phyloP scores from a whole-genome alignment of 139 green algal genomes.

The Auxenochlorella protothecoides region DNA sequence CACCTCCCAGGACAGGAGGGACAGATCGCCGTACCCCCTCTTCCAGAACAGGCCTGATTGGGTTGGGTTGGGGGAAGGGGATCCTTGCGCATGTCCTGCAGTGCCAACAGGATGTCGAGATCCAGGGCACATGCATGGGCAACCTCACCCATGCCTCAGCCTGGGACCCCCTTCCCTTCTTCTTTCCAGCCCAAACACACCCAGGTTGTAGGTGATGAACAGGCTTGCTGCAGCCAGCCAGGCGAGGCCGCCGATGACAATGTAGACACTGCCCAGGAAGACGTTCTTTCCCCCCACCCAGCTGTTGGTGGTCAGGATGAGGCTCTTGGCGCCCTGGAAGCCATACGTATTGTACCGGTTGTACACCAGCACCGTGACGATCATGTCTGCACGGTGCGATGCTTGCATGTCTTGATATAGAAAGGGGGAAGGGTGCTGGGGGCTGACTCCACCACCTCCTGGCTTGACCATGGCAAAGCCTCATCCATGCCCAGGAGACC shows the following conservation, averaged over 20 bases:
- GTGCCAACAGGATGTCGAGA: too few species aligned
- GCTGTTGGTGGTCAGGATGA: conserved; percentile 48
- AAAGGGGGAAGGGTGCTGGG: too few species aligned
- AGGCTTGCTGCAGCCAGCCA: conserved; percentile 27
- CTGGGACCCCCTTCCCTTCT: too few species aligned
- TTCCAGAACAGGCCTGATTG: conserved; percentile 13
- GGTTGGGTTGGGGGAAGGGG: too few species aligned
- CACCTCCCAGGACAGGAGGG: conserved; percentile 14
- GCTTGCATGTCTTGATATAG: too few species aligned
- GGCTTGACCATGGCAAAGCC: too few species aligned
- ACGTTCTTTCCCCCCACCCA: conserved; percentile 72
- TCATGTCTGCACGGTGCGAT: conserved; percentile 6
- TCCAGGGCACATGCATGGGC: too few species aligned
- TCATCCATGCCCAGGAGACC: too few species aligned
- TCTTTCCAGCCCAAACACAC: neutral
- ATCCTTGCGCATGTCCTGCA: too few species aligned
- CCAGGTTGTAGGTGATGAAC: conserved; percentile 18
- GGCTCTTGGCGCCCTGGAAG: conserved; percentile 42
- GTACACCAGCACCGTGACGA: conserved; percentile 33
- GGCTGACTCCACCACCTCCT: too few species aligned
- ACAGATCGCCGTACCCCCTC: conserved; percentile 7
- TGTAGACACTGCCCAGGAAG: conserved; percentile 52
- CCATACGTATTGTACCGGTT: conserved; percentile 76
- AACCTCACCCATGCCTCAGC: neutral
- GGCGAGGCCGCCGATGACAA: conserved; percentile 34